Conservation (phyloP, 202 grass and related monocot species). For the Cymbopogon flexuosus region DNA sequence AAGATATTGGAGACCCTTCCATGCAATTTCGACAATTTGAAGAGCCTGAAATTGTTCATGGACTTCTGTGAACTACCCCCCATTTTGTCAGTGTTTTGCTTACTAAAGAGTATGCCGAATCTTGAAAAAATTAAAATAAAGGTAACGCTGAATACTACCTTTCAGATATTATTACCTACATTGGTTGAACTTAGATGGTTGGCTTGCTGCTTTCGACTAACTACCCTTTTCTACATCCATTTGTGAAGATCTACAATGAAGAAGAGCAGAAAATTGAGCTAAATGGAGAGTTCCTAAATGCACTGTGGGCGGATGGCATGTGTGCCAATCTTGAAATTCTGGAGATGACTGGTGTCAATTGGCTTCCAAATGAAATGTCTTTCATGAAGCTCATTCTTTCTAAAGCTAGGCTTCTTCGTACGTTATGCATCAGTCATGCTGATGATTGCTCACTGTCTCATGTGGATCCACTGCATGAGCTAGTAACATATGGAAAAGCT, state of each 20-base stretch:
- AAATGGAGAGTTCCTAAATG: slow-evolving; percentile 26
- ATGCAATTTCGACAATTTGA: slow-evolving; percentile 13
- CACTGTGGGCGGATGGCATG: slow-evolving; percentile 37
- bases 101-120: slow-evolving; percentile 21
- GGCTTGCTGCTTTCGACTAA: neutral
- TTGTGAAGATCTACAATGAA: slow-evolving; percentile 1
- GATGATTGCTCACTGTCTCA: neutral
- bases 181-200: neutral
- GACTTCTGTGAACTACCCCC: slow-evolving; percentile 11
- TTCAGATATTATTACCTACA: neutral
- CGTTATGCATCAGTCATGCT: neutral
- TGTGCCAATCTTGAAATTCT: slow-evolving; percentile 32
- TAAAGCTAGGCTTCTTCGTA: neutral
- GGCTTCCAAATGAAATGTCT: slow-evolving; percentile 19
- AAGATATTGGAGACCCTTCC: neutral
- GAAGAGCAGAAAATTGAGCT: slow-evolving; percentile 6
- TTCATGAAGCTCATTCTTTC: slow-evolving; percentile 7
- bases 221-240: neutral
- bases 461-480: neutral
- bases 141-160: slow-evolving; percentile 3
- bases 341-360: neutral
- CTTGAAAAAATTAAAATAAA: slow-evolving; percentile 30
- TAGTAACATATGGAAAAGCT: neutral
- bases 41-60: neutral
- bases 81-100: slow-evolving; percentile 16